Conservation (phyloP, 148 eudicot species). For the Fagopyrum esculentum region DNA sequence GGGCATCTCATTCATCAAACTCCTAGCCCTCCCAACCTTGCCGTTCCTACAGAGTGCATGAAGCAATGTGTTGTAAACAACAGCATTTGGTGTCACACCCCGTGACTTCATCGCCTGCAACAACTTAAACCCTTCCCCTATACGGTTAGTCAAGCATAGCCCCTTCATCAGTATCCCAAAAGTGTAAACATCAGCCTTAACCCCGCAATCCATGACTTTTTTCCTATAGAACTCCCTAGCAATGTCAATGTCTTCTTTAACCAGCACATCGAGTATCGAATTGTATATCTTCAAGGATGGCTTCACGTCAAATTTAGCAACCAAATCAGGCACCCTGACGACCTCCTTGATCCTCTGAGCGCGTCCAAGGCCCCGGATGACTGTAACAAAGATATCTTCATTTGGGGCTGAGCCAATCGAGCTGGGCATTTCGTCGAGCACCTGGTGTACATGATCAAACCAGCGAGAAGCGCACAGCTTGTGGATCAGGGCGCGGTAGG, state of each 20-base stretch:
- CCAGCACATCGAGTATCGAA: constrained; percentile 78
- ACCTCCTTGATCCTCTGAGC: constrained; percentile 53
- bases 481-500: constrained; percentile 68
- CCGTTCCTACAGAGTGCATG: constrained; percentile 84
- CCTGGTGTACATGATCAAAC: constrained; percentile 43
- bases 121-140: constrained; percentile 80
- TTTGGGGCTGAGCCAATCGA: constrained; percentile 69
- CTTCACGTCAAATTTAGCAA: constrained; percentile 33
- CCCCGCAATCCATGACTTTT: constrained; percentile 77
- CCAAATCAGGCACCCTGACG: constrained; percentile 50
- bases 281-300: constrained; percentile 69
- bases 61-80: constrained; percentile 75
- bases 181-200: constrained; percentile 72
- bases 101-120: constrained; percentile 60
- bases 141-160: constrained; percentile 79
- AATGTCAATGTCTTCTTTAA: constrained; percentile 84
- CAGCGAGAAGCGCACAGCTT: constrained; percentile 65
- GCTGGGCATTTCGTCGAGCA: constrained; percentile 89
- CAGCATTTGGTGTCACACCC: constrained; percentile 44
- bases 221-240: constrained; percentile 79
- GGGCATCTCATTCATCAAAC: constrained; percentile 74
- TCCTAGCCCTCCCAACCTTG: constrained; percentile 91
- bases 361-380: constrained; percentile 68
- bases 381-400: constrained; percentile 65
- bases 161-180: constrained; percentile 96